Conservation (phyloP, 331 rosid genomes). For the Erythrophleum ivorense region DNA sequence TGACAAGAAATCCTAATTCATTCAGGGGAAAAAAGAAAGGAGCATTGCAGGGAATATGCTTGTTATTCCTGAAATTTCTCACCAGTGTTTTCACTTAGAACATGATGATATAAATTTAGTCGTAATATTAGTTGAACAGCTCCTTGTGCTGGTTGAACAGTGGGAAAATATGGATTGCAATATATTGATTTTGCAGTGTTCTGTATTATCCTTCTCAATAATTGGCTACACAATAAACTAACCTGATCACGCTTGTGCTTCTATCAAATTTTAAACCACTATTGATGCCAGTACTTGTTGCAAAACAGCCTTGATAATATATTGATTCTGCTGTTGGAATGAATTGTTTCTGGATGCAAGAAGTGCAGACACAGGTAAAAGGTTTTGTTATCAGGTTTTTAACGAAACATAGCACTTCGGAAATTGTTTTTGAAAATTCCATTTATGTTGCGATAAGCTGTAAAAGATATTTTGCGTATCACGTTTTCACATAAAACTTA, state of each 20-base stretch:
- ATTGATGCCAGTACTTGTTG: neutral
- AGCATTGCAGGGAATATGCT: neutral
- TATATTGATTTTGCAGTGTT: neutral
- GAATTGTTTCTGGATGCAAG: neutral
- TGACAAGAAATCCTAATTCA: neutral
- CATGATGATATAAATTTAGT: neutral
- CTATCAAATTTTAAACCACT: neutral
- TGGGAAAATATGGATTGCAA: neutral
- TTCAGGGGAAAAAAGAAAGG: neutral
- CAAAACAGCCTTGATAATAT: neutral
- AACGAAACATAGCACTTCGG: neutral
- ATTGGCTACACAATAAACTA: neutral
- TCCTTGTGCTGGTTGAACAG: neutral
- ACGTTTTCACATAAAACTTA: too few species aligned
- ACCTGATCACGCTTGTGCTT: neutral
- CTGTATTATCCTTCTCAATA: neutral
- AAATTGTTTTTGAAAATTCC: neutral
- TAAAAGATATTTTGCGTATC: neutral
- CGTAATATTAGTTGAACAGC: neutral
- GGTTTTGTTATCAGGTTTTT: neutral
- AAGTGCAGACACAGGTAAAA: neutral
- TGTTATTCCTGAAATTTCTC: neutral
- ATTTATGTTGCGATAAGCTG: neutral
- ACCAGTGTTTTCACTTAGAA: constrained; percentile 1
- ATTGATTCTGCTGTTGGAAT: neutral